Base-by-base conservation (phyloP, 2,329 filamentous ascomycete species). In the Byssochlamys sp. region DNA sequence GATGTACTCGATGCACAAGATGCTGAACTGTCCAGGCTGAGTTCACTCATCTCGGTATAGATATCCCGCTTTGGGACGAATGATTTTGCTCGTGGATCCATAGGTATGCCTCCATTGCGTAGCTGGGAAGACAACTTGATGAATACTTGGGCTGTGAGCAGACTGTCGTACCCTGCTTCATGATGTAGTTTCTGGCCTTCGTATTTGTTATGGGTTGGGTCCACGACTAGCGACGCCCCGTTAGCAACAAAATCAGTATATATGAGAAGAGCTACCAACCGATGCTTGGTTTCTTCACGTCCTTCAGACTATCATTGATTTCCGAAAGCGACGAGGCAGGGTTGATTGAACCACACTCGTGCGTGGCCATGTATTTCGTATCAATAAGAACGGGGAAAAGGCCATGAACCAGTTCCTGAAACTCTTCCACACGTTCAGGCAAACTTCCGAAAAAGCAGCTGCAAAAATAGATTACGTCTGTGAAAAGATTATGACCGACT, bases 161-260 rank as follows among this genome's bases (percentile, higher is more conserved):
- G 77, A 67, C 82, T 84, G 66, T 86, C 84, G 61, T 81, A 86
- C 6, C 84, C 84, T 14, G 84, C 84, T 70, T 86, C 84, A 58
- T 86, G 84, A 11, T 61, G 58, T 25, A 62, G 60, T 4, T 63
- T 63, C 7, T 58, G 55, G 24, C 48, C 57, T 7, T 60, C 45
- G 51, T 75, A 75, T 57, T 71, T 73, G 1, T 56, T 58, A 58
- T 73, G 66, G 10, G 64, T 55, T 2, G 63, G 50, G 35, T 75
- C 67, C 54, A 74, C 60, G 4, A 55, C 73, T 73, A 4, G n/a
- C 53, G 24, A 24, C 25, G 6, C 39, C 14, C 26, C 29, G 58
- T 78, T 7, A 61, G 57, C 33, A 50, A 39, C 55, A 28, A 45
- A 25, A 53, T 33, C 25, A 53, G 33, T 33, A n/a, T 25, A 28